Evolutionary conservation across 768 basidiomycete genomes (phyloP).

Genomic region (Trametes elegans): DNA sequence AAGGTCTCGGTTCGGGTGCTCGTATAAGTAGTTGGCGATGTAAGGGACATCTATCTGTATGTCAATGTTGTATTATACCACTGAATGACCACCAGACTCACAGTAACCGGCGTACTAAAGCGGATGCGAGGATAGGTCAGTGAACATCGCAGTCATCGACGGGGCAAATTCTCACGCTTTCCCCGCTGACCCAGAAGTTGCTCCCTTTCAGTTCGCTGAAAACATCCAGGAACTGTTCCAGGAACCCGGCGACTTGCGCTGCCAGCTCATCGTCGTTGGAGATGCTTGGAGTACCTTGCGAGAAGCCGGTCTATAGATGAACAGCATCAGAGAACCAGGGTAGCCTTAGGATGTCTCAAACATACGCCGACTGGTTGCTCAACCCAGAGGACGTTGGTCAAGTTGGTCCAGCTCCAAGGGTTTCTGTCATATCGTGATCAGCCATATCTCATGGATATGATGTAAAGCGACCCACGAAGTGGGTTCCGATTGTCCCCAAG

Average conservation of each 20-base stretch:
- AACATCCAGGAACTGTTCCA: conserved; percentile 70
- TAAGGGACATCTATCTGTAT: conserved; percentile 57
- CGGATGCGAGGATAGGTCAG: background rate
- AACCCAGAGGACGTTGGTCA: conserved; percentile 70
- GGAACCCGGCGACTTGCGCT: conserved; percentile 48
- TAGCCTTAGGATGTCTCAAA: background rate
- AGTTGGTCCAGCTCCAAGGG: conserved; percentile 65
- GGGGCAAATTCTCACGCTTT: conserved; percentile 51
- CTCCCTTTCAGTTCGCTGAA: conserved; percentile 70
- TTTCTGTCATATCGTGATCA: conserved; percentile 32
- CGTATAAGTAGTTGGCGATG: conserved; percentile 70
- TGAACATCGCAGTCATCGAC: too few relatives aligned
- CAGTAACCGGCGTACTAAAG: conserved; percentile 33
- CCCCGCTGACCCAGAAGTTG: conserved; percentile 67
- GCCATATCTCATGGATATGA: background rate
- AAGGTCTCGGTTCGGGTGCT: conserved; percentile 48
- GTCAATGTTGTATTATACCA: background rate
- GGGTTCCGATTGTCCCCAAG: conserved; percentile 57
- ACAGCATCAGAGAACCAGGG: background rate
- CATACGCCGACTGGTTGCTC: conserved; percentile 68
- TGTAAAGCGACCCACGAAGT: conserved; percentile 33
- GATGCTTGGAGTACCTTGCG: conserved; percentile 64
- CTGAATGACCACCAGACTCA: background rate
- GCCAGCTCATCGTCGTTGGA: conserved; percentile 55
- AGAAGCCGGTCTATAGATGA: conserved; percentile 55